Evolutionary conservation across 2,329 filamentous ascomycete species (phyloP).

Genomic region (Hortaea sp.): DNA sequence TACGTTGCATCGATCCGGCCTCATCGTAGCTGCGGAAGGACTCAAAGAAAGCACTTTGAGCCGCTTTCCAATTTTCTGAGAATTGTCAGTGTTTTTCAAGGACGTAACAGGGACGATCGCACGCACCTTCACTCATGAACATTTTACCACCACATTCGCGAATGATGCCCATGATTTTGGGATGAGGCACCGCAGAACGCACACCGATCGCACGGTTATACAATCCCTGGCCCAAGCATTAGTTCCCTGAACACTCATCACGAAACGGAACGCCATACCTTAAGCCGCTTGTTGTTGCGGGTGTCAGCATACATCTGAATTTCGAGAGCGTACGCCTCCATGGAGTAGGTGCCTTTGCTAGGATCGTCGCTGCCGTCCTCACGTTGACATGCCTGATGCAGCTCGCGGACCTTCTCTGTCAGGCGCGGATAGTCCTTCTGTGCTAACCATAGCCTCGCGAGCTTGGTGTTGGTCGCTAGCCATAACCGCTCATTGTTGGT

Average conservation of each 20-base stretch:
- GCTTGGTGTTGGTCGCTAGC: constrained; percentile 97
- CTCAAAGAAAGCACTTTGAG: constrained; percentile 96
- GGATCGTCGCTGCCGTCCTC: constrained; percentile 83
- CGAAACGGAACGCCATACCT: constrained; percentile 36
- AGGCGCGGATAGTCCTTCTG: constrained; percentile 77
- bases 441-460: constrained; percentile 82
- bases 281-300: constrained; percentile 93
- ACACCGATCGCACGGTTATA: constrained; percentile 89
- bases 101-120: constrained; percentile 4
- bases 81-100: constrained; percentile 10
- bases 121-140: constrained; percentile 84
- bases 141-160: constrained; percentile 98
- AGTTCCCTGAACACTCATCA: background rate
- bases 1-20: constrained; percentile 87
- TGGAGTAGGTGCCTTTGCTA: constrained; percentile 89
- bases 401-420: constrained; percentile 72
- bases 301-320: constrained; percentile 98
- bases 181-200: constrained; percentile 92
- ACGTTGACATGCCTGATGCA: constrained; percentile 80
- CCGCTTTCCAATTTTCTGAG: constrained; percentile 89
- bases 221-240: constrained; percentile 42
- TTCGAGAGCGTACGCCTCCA: constrained; percentile 93
- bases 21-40: constrained; percentile 99
- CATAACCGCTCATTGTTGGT: constrained; percentile 96
- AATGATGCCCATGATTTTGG: constrained; percentile 98